Conservation (phyloP, 1,284 basidiomycete genomes). For the Heimioporus retisporus region DNA sequence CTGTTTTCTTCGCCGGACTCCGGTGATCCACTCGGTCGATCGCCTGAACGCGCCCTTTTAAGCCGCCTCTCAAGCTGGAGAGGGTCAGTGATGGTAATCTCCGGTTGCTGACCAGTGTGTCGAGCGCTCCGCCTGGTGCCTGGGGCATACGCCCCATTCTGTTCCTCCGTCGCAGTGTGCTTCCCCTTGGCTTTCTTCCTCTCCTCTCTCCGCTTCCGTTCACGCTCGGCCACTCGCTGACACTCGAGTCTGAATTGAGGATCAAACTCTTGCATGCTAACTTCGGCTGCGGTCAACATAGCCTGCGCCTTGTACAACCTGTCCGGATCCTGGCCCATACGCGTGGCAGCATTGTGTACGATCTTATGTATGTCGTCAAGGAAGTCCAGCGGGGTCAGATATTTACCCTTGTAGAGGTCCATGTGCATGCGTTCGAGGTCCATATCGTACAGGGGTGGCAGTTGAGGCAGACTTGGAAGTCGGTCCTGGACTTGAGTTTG, state of each 20-base stretch:
- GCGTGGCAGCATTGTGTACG: conserved; percentile 85
- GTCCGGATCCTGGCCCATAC: conserved; percentile 77
- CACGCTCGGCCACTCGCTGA: conserved; percentile 87
- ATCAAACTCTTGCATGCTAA: conserved; percentile 94
- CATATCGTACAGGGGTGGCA: conserved; percentile 72
- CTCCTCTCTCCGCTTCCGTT: conserved; percentile 76
- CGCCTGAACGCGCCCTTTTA: conserved; percentile 77
- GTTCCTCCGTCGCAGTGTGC: conserved; percentile 33
- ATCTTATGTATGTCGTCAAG: conserved; percentile 92
- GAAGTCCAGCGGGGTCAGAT: conserved; percentile 91
- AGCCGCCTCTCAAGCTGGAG: conserved; percentile 75
- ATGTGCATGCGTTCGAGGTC: conserved; percentile 94
- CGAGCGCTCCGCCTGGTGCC: conserved; percentile 74
- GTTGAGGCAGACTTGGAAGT: conserved; percentile 18
- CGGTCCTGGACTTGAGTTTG: conserved; percentile 33
- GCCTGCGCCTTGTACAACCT: conserved; percentile 87
- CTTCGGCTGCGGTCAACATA: conserved; percentile 89
- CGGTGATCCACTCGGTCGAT: conserved; percentile 62
- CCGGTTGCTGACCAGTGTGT: conserved; percentile 76
- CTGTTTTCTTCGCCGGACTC: conserved; percentile 64
- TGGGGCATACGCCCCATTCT: conserved; percentile 46
- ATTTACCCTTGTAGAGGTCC: conserved; percentile 88
- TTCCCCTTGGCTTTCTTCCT: conserved; percentile 59
- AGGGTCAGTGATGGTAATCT: conserved; percentile 77
- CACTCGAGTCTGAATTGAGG: conserved; percentile 87